phyloP scores from a whole-genome alignment of 129 eudicot genomes.

The Dittrichia graveolens region DNA sequence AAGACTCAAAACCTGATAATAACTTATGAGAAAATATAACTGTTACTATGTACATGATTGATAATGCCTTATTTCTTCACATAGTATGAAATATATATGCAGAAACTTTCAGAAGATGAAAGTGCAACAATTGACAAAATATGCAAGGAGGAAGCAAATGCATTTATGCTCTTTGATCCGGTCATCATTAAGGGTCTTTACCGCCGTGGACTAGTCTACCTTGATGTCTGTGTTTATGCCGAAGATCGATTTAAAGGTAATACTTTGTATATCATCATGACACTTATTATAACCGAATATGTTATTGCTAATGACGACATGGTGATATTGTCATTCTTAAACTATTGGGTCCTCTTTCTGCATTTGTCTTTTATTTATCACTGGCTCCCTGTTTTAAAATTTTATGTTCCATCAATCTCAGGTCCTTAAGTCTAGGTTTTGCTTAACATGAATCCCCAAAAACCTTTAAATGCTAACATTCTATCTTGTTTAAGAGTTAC shows the following conservation, averaged over 20 bases:
- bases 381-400: not conserved
- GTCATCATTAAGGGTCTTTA: conserved; percentile 80
- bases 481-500: too few relatives aligned
- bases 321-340: not conserved
- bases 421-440: not conserved
- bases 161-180: conserved; percentile 86
- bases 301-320: not conserved
- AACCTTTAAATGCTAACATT: too few relatives aligned
- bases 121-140: conserved; percentile 93
- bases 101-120: conserved; percentile 99
- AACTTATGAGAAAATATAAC: conserved; percentile 3
- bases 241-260: conserved; percentile 97
- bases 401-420: not conserved
- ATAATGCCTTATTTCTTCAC: conserved; percentile 8
- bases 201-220: conserved; percentile 86
- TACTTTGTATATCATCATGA: not conserved
- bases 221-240: conserved; percentile 91
- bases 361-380: not conserved
- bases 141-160: conserved; percentile 95
- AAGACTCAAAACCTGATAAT: too few relatives aligned
- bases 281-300: conserved; percentile 4
- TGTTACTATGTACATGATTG: not conserved
- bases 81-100: conserved; percentile 27
- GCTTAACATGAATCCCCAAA: too few relatives aligned
- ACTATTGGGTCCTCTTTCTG: not conserved